Percentiles rank a stretch among this genome's conserved stretches.
These are phyloP conservation scores for Fraxinus americana DNA, from an alignment of 257 asterid species.

Conservation along the genomic window DNA sequence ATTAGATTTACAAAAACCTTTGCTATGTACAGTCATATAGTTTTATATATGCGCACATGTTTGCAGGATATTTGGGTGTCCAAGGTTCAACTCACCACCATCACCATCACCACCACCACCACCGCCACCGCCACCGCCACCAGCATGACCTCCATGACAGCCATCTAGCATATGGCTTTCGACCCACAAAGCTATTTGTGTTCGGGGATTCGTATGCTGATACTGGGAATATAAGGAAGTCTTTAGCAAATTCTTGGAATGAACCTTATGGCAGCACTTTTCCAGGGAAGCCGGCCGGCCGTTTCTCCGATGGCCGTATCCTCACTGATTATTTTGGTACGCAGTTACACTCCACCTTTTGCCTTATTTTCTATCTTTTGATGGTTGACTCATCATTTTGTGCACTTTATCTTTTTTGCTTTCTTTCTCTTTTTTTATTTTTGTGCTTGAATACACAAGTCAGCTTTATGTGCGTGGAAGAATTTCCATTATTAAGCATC, in stretches of 20 bases:
- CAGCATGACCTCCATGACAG: constrained; percentile 13
- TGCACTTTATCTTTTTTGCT: constrained; percentile 43
- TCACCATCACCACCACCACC: constrained; percentile 26
- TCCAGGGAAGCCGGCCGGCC: constrained; percentile 95
- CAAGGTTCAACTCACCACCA: constrained; percentile 32
- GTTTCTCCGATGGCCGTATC: constrained; percentile 89
- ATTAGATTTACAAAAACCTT: too few relatives aligned
- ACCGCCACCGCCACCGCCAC: constrained; percentile 25
- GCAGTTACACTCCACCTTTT: neutral
- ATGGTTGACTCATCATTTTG: constrained; percentile 26
- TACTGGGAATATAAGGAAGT: constrained; percentile 70
- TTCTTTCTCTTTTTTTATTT: neutral
- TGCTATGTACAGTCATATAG: neutral
- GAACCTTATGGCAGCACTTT: constrained; percentile 81
- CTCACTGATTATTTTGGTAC: constrained; percentile 87
- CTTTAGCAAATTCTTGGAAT: constrained; percentile 65
- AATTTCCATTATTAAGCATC: neutral
- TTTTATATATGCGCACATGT: neutral
- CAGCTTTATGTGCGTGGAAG: constrained; percentile 8
- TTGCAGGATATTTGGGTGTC: constrained; percentile 31
- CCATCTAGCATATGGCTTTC: constrained; percentile 17
- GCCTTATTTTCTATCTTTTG: constrained; percentile 14
- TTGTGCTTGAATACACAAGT: constrained; percentile 23
- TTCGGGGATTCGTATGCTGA: constrained; percentile 96
- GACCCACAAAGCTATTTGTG: constrained; percentile 69